Conservation (phyloP, 2,329 filamentous ascomycete species). For the Dactylellina cionopaga region DNA sequence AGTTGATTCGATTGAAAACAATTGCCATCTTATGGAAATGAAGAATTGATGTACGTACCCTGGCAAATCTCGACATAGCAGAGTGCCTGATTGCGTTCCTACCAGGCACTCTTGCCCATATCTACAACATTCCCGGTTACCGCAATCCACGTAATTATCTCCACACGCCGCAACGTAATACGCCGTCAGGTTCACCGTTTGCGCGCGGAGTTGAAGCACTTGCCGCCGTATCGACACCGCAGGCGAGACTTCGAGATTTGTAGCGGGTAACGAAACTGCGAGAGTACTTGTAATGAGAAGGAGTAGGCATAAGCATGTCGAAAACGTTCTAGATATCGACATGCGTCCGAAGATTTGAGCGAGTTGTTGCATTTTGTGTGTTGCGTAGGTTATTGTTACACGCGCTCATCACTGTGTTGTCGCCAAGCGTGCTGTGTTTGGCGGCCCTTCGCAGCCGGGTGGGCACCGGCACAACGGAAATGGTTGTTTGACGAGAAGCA, state of each 20-base stretch:
- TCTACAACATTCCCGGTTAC: slow-evolving; percentile 7
- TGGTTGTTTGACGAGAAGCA: slow-evolving; percentile 5
- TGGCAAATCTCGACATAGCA: slow-evolving; percentile 2
- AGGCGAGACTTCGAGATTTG: not conserved
- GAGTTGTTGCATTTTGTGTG: slow-evolving; percentile 49
- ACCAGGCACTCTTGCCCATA: slow-evolving; percentile 29
- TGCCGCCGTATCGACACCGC: slow-evolving; percentile 15
- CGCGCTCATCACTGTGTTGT: slow-evolving; percentile 50
- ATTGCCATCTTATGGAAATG: not conserved
- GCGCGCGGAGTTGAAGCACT: slow-evolving; percentile 4
- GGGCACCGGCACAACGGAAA: slow-evolving; percentile 25
- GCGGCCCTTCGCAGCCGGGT: slow-evolving; percentile 37
- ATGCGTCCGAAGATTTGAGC: not conserved
- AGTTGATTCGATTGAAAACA: not conserved
- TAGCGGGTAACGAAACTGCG: slow-evolving; percentile 22
- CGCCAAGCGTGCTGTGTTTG: slow-evolving; percentile 36
- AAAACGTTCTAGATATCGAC: slow-evolving; percentile 12
- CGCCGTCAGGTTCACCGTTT: slow-evolving; percentile 14
- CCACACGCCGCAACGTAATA: slow-evolving; percentile 21
- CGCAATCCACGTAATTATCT: slow-evolving; percentile 18
- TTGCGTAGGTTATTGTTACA: slow-evolving; percentile 27
- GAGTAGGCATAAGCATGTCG: slow-evolving; percentile 19
- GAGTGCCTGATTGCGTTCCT: slow-evolving; percentile 7
- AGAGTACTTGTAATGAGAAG: slow-evolving; percentile 15
- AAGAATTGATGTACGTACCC: slow-evolving; percentile 25